Evolutionary conservation across 257 asterid genomes (phyloP), one percentile per base, ranked within the genome.

Genomic region (Solanum sejunctum): DNA sequence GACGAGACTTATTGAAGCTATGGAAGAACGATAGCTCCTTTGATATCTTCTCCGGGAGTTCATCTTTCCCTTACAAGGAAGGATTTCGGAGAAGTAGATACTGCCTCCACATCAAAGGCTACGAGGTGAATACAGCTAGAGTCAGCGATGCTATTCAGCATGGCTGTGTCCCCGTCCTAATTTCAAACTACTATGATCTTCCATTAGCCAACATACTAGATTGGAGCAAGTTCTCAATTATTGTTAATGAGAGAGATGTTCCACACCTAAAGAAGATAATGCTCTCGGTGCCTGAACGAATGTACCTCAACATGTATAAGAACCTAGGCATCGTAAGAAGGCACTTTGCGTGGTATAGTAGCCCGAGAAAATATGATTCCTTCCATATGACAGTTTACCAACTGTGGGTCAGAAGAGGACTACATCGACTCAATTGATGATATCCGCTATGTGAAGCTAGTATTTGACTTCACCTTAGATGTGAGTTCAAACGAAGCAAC

Each of bases 61-160:
- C 94, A 18, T 63, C 94, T 52, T 89, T 91, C 75, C 90, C 95
- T 9, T 95, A 93, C 5, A 91, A 88, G 83, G 95, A 95, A 86
- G 94, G 97, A 61, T 92, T 95, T 89, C 90, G 79, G 87, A 89
- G 84, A 81, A 93, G 98, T 89, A 93, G 82, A 88, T 95, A 88
- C 87, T 93, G 97, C 87, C 97, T 93, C 55, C 98, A 95, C 11
- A 85, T 95, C 23, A 95, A 88, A 87, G 98, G 98, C 16, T 95
- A 95, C 43, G 97, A 95, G 89, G 98, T 95, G 61, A 95, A 95
- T 85, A 95, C 98, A 8, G 97, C 98, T 36, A 92, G 97, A 83
- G 87, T 95, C 55, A 92, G 93, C 21, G 97, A 92, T 88, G 95
- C 97, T 13, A 88, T 95, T 86, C 97, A 88, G 88, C 88, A 91